Conservation (phyloP, 306 rosid species). For the Senna tora region DNA sequence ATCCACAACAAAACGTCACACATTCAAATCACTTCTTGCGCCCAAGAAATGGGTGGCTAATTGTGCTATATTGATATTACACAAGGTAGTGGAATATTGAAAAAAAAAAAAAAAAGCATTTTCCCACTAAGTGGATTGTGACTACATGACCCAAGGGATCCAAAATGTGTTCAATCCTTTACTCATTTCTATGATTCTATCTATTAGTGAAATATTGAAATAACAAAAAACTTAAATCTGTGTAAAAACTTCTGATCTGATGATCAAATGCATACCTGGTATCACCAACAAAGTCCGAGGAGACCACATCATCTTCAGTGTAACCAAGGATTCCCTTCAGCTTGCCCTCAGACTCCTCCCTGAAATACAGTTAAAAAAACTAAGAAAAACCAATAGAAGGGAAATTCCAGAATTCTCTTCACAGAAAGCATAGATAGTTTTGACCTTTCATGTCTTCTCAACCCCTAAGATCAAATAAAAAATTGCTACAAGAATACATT, state of each 20-base stretch:
- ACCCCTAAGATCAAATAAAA: neutral
- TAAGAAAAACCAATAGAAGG: neutral
- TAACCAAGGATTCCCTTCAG: constrained; percentile 83
- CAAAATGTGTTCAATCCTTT: too few relatives aligned
- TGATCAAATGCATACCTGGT: constrained; percentile 48
- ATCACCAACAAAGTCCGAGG: constrained; percentile 72
- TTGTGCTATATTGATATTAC: neutral
- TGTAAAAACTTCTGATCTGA: neutral
- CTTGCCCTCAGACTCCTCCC: constrained; percentile 81
- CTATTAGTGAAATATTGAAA: neutral
- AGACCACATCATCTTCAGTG: constrained; percentile 75
- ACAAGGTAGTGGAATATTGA: neutral
- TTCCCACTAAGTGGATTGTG: too few relatives aligned
- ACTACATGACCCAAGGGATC: too few relatives aligned
- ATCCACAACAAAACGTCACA: neutral
- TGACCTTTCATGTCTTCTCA: neutral
- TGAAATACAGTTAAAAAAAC: constrained; percentile 25
- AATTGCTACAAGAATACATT: too few relatives aligned
- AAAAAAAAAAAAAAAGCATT: too few relatives aligned
- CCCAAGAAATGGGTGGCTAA: neutral
- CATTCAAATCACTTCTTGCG: neutral
- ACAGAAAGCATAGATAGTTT: neutral
- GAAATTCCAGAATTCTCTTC: neutral
- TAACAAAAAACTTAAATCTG: neutral
- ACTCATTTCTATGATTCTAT: too few relatives aligned